Percentiles rank a stretch among this genome's conserved stretches.
Conservation (phyloP, 768 basidiomycete genomes). For the Royoungia palumana region DNA sequence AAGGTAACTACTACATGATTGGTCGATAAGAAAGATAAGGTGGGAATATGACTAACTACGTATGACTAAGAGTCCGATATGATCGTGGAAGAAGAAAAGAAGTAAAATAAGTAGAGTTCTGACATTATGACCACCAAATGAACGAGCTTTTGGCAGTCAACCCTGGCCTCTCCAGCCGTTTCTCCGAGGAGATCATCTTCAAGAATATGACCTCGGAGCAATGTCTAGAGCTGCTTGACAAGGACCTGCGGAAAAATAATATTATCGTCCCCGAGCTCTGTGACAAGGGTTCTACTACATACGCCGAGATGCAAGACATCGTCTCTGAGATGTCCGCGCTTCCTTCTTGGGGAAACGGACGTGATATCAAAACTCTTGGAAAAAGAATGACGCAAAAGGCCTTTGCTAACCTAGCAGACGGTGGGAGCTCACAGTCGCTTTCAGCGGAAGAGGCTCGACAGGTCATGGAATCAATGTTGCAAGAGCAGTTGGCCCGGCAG, state of each 20-base stretch:
- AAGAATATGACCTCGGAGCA: conserved; percentile 47
- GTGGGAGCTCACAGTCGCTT: conserved; percentile 24
- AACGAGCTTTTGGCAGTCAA: conserved; percentile 58
- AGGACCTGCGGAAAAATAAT: conserved; percentile 43
- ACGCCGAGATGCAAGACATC: conserved; percentile 34
- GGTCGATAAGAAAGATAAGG: too few relatives aligned
- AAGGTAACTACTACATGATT: too few relatives aligned
- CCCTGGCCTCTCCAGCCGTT: conserved; percentile 65
- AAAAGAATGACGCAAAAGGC: conserved; percentile 46
- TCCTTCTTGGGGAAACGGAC: conserved; percentile 65
- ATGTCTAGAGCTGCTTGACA: conserved; percentile 51
- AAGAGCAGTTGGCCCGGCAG: conserved; percentile 22
- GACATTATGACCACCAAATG: conserved; percentile 71
- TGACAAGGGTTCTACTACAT: conserved; percentile 2
- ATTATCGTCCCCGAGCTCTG: conserved; percentile 38
- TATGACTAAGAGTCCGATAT: too few relatives aligned
- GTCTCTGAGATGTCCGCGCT: conserved; percentile 44
- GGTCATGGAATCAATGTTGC: conserved; percentile 22
- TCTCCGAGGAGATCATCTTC: conserved; percentile 61
- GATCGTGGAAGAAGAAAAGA: too few relatives aligned
- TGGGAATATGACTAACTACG: too few relatives aligned
- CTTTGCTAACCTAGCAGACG: conserved; percentile 25
- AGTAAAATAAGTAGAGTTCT: too few relatives aligned
- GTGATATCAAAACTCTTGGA: conserved; percentile 56
- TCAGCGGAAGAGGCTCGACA: conserved; percentile 27